These are phyloP conservation scores for Plasmodium coatneyi DNA, from an alignment of 169 alveolate genomes.

Conservation along the genomic window DNA sequence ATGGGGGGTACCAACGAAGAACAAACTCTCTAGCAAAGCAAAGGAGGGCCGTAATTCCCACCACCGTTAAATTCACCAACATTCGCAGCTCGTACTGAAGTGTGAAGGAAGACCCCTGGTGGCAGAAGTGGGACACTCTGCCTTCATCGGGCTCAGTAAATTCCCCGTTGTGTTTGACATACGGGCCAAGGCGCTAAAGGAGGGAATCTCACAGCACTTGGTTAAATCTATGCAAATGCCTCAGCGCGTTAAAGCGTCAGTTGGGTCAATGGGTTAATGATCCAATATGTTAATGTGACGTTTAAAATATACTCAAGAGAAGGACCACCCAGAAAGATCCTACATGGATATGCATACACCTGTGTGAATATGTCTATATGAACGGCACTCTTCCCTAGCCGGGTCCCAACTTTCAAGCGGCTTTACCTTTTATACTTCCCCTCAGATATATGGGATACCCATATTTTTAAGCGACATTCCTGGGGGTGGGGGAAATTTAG, in stretches of 20 bases:
- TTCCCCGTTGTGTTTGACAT: conserved; percentile 45
- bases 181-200: conserved; percentile 68
- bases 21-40: background rate
- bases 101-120: conserved; percentile 53
- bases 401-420: background rate
- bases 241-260: background rate
- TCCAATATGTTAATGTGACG: background rate
- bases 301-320: background rate
- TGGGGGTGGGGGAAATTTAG: conserved; percentile 23
- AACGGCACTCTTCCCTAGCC: background rate
- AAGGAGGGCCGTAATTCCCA: background rate
- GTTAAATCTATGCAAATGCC: conserved; percentile 4
- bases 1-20: background rate
- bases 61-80: background rate
- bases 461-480: conserved; percentile 15
- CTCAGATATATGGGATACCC: conserved; percentile 71
- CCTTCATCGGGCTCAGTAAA: conserved; percentile 17
- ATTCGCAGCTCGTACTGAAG: conserved; percentile 39
- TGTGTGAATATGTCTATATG: background rate
- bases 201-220: conserved; percentile 65
- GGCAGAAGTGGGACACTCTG: conserved; percentile 25
- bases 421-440: background rate
- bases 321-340: background rate
- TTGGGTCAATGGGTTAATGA: background rate
- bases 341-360: background rate